Percentiles rank a stretch among this genome's conserved stretches.
phyloP scores from a whole-genome alignment of 495 filamentous ascomycete genomes.

The Opeltia flavorubescens region DNA sequence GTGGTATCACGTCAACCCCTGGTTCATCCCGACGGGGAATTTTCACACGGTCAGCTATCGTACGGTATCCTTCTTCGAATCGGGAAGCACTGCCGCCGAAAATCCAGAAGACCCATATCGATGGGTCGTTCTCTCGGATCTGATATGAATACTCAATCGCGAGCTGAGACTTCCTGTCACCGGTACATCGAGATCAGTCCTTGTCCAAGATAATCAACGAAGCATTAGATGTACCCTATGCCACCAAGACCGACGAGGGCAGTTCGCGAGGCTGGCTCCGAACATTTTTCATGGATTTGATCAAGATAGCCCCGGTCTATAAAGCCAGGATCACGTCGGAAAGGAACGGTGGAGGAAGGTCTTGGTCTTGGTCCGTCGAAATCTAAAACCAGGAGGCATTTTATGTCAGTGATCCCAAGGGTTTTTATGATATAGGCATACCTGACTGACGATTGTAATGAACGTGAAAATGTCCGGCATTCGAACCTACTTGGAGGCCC shows the following conservation, averaged over 20 bases:
- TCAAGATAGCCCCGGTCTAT: slow-evolving; percentile 19
- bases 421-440: too few species aligned
- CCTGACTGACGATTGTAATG: too few species aligned
- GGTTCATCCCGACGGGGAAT: slow-evolving; percentile 24
- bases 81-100: slow-evolving; percentile 25
- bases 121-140: slow-evolving; percentile 21
- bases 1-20: slow-evolving; percentile 25
- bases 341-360: slow-evolving; percentile 19
- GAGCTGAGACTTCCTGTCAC: slow-evolving; percentile 24
- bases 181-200: slow-evolving; percentile 15
- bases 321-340: slow-evolving; percentile 23
- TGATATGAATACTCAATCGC: slow-evolving; percentile 28
- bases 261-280: slow-evolving; percentile 11
- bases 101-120: slow-evolving; percentile 38
- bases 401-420: too few species aligned
- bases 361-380: too few species aligned
- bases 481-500: too few species aligned
- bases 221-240: slow-evolving; percentile 22
- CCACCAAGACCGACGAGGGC: slow-evolving; percentile 11
- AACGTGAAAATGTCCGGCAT: too few species aligned
- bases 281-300: slow-evolving; percentile 16
- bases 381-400: too few species aligned
- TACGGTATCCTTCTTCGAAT: slow-evolving; percentile 26
- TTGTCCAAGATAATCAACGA: not conserved
- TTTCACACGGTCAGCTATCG: slow-evolving; percentile 25